Base-by-base conservation (phyloP, 495 filamentous ascomycete species). In the Penicillium arizonense region DNA sequence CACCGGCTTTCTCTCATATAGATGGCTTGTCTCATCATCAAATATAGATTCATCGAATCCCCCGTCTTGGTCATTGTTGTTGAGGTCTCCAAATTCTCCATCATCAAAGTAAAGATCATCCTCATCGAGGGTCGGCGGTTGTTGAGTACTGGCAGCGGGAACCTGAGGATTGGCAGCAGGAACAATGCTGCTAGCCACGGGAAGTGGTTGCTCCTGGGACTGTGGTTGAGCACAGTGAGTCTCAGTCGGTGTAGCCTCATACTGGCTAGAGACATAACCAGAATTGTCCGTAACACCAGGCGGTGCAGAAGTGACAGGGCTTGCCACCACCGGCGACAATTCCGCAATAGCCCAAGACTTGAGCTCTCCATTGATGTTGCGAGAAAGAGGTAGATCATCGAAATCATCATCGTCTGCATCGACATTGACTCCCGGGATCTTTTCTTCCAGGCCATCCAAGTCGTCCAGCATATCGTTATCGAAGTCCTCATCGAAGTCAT, bases 21-120 rank as follows among this genome's bases (percentile, higher is more conserved):
- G 58, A 50, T 78, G 72, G 50, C 76, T 77, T 10, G 56, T 80
- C 66, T 86, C 77, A 32, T 85, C 77, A 61, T 92, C 88, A 58
- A 92, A 91, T 26, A 91, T 80, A 23, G 87, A 89, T 61, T 92
- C 88, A 56, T 92, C 88, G 58, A 92, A 91, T n/a, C 75, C 68
- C 5, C 72, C 72, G 28, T 77, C 80, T 35, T 82, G 80, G 24
- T 70, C 74, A 7, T 80, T 75, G 2, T 69, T 68, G 20, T 47
- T 62, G 10, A 77, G 55, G 16, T 79, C 75, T 64, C 80, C 84
- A 58, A 88, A 87, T 39, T 90, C 74, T 2, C 89, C 90, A 56
- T 91, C 87, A 50, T 92, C 86, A 54, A 88, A 94, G 60, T 94
- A 94, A 39, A 94, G 67, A 51, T 93, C 89, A 57, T 56, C 28